Base-by-base conservation (phyloP, 345 rosid genomes). In the Hibiscus mutabilis region DNA sequence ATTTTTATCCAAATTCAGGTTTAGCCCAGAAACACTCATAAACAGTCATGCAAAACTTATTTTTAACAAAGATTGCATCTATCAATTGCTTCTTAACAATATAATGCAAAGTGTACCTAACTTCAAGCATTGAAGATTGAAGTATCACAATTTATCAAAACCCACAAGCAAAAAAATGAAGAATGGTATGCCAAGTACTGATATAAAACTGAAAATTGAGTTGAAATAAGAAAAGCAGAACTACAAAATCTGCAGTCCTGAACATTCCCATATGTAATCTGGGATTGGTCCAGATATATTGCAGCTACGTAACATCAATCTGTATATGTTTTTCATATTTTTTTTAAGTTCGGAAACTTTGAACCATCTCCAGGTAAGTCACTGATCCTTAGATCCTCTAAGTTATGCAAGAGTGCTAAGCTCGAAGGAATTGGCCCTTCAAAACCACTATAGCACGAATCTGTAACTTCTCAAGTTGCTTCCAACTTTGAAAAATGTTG, bases 401-500 rank as follows among this genome's bases (percentile, higher is more conserved):
- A 56, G 47, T 74, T 72, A 44, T 25, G 37, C 74, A 85, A 66
- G 56, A 55, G 29, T 49, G 84, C 70, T 71, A 87, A 76, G 58
- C 29, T 74, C 0, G 83, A n/a, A 52, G 87, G 84, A 72, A 87
- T 84, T 35, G 88, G 86, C 47, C 89, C 88, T 71, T 77, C 68
- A 74, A 87, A 83, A 72, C 89, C 89, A 47, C 85, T n/a, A n/a
- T 78, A 40, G 85, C 86, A 47, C 81, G 84, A 83, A 87, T 73
- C 75, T 52, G 63, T 62, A 73, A 44, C 64, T 2, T 73, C 19
- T 62, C 24, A 9, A 73, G 69, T 33, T 63, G 69, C 31, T 63
- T 73, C 75, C 61, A 63, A 53, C 24, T 52, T 37, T 15, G 46
- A 64, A 73, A 73, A 19, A 62, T 18, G 44, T 73, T 10, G 18